A percentile compares a stretch with the other conserved stretches of the same genome.
Evolutionary conservation across 768 basidiomycete species (phyloP).

Genomic region (Phlebiopsis gigantea): DNA sequence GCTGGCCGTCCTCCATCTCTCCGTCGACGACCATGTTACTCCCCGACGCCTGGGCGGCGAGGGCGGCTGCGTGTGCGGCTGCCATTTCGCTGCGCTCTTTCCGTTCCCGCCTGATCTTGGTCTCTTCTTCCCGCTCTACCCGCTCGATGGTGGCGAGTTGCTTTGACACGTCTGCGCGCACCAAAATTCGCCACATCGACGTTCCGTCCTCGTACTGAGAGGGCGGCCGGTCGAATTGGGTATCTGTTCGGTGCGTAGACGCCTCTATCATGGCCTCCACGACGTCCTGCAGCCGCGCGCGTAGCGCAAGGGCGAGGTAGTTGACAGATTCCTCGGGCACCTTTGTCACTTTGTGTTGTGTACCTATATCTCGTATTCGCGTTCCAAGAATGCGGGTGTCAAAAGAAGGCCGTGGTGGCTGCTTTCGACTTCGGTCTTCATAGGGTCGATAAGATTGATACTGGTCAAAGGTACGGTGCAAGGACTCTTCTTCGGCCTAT

Average conservation of each 20-base stretch:
- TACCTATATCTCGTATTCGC: slow-evolving; percentile 63
- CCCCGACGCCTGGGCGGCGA: slow-evolving; percentile 51
- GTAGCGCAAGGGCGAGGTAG: slow-evolving; percentile 76
- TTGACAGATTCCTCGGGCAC: slow-evolving; percentile 69
- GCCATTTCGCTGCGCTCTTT: slow-evolving; percentile 73
- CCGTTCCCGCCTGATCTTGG: slow-evolving; percentile 64
- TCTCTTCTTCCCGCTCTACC: slow-evolving; percentile 81
- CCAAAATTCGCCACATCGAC: slow-evolving; percentile 79
- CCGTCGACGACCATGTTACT: slow-evolving; percentile 26
- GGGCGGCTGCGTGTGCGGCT: slow-evolving; percentile 61
- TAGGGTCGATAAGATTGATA: slow-evolving; percentile 59
- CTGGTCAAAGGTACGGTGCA: slow-evolving; percentile 61
- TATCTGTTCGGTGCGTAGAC: slow-evolving; percentile 61
- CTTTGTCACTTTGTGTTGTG: slow-evolving; percentile 61
- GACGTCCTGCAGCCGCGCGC: slow-evolving; percentile 67
- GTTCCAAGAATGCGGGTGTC: slow-evolving; percentile 59
- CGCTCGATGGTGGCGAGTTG: slow-evolving; percentile 72
- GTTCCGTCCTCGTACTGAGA: slow-evolving; percentile 59
- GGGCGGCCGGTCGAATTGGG: slow-evolving; percentile 63
- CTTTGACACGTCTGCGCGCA: slow-evolving; percentile 77
- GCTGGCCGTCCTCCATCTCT: slow-evolving; percentile 3
- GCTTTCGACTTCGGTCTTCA: slow-evolving; percentile 78
- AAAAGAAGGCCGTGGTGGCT: slow-evolving; percentile 64
- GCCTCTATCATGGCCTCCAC: slow-evolving; percentile 65
- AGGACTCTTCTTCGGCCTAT: slow-evolving; percentile 81